These are phyloP conservation scores for Oehlia diaphana DNA, from an alignment of 192 early-diverging fungal species.

Conservation along the genomic window DNA sequence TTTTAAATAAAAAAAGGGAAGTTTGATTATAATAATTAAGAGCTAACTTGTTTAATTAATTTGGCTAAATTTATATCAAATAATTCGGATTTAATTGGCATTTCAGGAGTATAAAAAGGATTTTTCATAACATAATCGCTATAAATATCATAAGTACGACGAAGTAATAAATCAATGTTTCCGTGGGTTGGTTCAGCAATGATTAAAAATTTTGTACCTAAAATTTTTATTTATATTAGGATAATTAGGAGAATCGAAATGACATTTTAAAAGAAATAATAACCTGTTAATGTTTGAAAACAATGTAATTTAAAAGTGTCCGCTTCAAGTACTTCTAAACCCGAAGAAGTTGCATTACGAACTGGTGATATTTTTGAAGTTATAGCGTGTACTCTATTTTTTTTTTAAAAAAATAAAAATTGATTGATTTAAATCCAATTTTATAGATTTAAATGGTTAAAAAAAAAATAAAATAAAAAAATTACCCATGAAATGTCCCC, in stretches of 20 bases:
- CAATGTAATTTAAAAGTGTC: slow-evolving; percentile 91
- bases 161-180: slow-evolving; percentile 64
- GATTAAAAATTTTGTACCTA: slow-evolving; percentile 94
- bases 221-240: neutral
- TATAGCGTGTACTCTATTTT: slow-evolving; percentile 87
- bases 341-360: slow-evolving; percentile 60
- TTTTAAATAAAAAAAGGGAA: no score
- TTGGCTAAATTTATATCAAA: slow-evolving; percentile 84
- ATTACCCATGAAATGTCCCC: slow-evolving; percentile 93
- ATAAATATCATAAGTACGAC: slow-evolving; percentile 82
- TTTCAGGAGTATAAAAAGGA: slow-evolving; percentile 97
- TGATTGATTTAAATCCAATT: no score
- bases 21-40: neutral
- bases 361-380: slow-evolving; percentile 91
- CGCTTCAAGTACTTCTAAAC: slow-evolving; percentile 91
- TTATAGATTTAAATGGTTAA: neutral
- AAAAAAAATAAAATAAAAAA: neutral
- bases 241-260: neutral
- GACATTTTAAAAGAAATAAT: neutral
- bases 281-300: slow-evolving; percentile 91
- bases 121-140: slow-evolving; percentile 98
- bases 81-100: slow-evolving; percentile 96
- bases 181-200: slow-evolving; percentile 79
- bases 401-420: neutral
- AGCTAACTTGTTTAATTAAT: slow-evolving; percentile 55